These are phyloP conservation scores for Grigorovia transvaalensis DNA, from an alignment of 805 yeast species.

Conservation along the genomic window DNA sequence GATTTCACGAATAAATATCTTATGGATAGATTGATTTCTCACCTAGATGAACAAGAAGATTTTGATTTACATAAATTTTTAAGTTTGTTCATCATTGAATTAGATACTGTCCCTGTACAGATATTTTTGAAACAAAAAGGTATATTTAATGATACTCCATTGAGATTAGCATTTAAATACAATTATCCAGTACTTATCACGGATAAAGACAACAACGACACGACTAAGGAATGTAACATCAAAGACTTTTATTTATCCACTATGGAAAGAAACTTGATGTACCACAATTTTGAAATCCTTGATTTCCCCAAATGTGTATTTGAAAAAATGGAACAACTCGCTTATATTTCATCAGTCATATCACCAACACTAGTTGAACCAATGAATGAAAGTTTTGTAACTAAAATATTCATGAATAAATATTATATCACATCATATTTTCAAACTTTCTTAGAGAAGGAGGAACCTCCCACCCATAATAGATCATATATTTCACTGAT, in stretches of 20 bases:
- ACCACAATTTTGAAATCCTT: neutral
- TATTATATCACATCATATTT: neutral
- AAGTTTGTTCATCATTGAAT: neutral
- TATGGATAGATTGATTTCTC: neutral
- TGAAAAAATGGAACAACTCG: neutral
- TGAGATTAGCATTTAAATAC: neutral
- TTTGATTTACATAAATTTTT: neutral
- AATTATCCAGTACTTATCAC: neutral
- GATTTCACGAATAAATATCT: neutral
- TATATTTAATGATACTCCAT: neutral
- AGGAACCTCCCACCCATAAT: too few species aligned
- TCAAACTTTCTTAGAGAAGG: neutral
- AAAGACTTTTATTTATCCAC: neutral
- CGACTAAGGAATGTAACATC: too few species aligned
- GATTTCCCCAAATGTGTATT: neutral
- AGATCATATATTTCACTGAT: neutral
- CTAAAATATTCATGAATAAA: neutral
- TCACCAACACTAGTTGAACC: conserved; percentile 1
- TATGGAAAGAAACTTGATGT: neutral
- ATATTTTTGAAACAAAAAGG: neutral
- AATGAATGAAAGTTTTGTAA: neutral
- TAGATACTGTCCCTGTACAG: neutral
- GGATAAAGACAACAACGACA: neutral
- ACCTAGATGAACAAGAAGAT: neutral
- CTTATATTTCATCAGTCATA: neutral